Percentiles rank a stretch among this genome's conserved stretches.
These are phyloP conservation scores for Davidsoniella neocaledoniae DNA, from an alignment of 2,329 filamentous ascomycete species.

Conservation along the genomic window DNA sequence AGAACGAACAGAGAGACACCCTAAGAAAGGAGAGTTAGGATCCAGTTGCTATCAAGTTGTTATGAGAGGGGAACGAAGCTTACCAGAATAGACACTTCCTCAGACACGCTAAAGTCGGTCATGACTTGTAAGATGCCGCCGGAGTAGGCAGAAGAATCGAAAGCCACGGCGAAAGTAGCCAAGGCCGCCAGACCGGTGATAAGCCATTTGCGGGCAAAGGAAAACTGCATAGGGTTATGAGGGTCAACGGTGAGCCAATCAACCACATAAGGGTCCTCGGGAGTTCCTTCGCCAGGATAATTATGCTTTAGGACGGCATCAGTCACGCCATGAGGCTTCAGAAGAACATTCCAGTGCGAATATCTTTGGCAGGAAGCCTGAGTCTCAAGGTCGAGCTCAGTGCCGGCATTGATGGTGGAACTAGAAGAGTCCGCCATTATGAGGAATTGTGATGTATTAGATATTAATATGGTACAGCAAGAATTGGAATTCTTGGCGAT, in stretches of 20 bases:
- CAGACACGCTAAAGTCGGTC: conserved; percentile 32
- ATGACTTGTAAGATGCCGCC: conserved; percentile 39
- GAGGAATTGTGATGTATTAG: neutral
- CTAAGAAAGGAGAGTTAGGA: neutral
- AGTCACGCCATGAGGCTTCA: conserved; percentile 41
- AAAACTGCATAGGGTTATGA: conserved; percentile 48
- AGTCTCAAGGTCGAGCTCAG: conserved; percentile 26
- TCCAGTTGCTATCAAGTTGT: neutral
- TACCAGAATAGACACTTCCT: conserved; percentile 35
- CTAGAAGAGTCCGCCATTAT: conserved; percentile 9
- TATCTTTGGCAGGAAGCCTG: conserved; percentile 20
- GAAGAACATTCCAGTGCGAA: conserved; percentile 35
- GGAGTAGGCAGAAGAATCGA: conserved; percentile 52
- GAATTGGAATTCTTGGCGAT: too few species aligned
- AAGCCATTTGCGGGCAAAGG: conserved; percentile 42
- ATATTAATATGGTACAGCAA: too few species aligned
- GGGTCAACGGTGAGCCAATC: conserved; percentile 50
- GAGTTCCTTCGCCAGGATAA: conserved; percentile 46
- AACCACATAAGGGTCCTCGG: conserved; percentile 50
- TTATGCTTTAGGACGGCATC: conserved; percentile 36
- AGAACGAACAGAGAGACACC: conserved; percentile 49
- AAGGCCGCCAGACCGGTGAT: conserved; percentile 44
- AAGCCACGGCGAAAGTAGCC: conserved; percentile 51
- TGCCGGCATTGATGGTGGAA: conserved; percentile 14
- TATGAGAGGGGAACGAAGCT: neutral